A percentile compares a stretch with the other conserved stretches of the same genome.
Conservation (phyloP, 345 rosid species). For the Turnera subulata region DNA sequence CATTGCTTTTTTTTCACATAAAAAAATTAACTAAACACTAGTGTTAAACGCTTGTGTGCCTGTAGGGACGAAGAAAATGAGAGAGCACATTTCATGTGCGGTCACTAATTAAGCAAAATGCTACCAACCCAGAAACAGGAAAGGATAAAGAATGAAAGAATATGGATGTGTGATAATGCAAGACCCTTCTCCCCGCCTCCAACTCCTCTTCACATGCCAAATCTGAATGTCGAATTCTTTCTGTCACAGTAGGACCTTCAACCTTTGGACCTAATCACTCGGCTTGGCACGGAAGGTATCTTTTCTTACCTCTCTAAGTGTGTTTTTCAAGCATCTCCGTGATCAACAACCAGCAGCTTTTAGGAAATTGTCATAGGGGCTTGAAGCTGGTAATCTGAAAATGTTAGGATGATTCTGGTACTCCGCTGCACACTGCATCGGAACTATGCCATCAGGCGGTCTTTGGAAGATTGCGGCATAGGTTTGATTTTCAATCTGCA, state of each 20-base stretch:
- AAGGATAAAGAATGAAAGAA: conserved; percentile 14
- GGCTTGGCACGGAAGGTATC: background rate
- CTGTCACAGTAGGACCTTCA: too few species aligned
- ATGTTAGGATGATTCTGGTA: conserved; percentile 36
- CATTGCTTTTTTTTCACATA: too few species aligned
- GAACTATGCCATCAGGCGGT: conserved; percentile 10
- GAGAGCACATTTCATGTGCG: background rate
- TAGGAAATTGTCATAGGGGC: conserved; percentile 65
- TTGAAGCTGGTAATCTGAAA: conserved; percentile 54
- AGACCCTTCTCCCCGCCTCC: too few species aligned
- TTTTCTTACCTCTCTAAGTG: background rate
- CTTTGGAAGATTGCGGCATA: conserved; percentile 17
- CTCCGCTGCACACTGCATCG: conserved; percentile 38
- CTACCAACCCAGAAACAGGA: background rate
- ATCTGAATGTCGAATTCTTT: too few species aligned
- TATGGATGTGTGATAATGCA: background rate
- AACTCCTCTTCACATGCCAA: too few species aligned
- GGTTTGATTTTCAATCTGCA: conserved; percentile 52
- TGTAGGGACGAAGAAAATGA: background rate
- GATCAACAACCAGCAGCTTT: conserved; percentile 81
- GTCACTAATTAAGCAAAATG: background rate
- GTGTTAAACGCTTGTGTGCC: background rate
- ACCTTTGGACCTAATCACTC: too few species aligned
- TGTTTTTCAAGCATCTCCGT: background rate
- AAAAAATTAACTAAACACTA: background rate